A percentile compares a stretch with the other conserved stretches of the same genome.
Conservation (phyloP, 768 basidiomycete genomes). For the Lactarius sanguifluus region DNA sequence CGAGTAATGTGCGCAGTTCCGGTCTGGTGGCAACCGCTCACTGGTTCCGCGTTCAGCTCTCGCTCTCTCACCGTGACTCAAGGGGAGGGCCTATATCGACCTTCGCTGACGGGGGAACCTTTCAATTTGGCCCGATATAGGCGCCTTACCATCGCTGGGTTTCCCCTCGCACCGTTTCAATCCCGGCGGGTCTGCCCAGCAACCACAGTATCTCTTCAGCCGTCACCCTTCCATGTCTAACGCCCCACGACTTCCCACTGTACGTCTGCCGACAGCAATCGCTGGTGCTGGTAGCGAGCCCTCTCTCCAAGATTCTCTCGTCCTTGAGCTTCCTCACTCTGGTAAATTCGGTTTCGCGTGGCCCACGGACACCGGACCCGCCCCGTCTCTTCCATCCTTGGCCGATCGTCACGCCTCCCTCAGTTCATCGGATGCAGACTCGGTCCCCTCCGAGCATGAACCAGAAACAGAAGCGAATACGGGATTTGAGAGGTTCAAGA, state of each 20-base stretch:
- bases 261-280: slow-evolving; percentile 48
- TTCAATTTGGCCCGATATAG: slow-evolving; percentile 21
- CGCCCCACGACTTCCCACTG: slow-evolving; percentile 42
- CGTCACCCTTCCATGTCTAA: slow-evolving; percentile 35
- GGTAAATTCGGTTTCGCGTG: slow-evolving; percentile 64
- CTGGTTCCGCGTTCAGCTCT: neutral
- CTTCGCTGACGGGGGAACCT: slow-evolving; percentile 11
- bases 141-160: slow-evolving; percentile 16
- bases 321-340: slow-evolving; percentile 46
- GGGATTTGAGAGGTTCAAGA: slow-evolving; percentile 4
- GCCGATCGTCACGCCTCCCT: slow-evolving; percentile 42
- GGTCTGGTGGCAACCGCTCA: slow-evolving; percentile 15
- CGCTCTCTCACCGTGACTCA: slow-evolving; percentile 6
- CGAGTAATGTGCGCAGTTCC: slow-evolving; percentile 9
- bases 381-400: slow-evolving; percentile 39
- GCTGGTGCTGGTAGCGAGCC: slow-evolving; percentile 44
- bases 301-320: slow-evolving; percentile 45
- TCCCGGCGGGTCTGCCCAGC: slow-evolving; percentile 13
- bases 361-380: slow-evolving; percentile 47
- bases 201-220: slow-evolving; percentile 13
- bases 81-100: slow-evolving; percentile 22
- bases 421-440: slow-evolving; percentile 54
- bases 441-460: slow-evolving; percentile 51
- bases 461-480: slow-evolving; percentile 6
- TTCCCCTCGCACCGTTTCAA: slow-evolving; percentile 15